Evolutionary conservation across 2,329 filamentous ascomycete species (phyloP).

Genomic region (Penicillium sp.): DNA sequence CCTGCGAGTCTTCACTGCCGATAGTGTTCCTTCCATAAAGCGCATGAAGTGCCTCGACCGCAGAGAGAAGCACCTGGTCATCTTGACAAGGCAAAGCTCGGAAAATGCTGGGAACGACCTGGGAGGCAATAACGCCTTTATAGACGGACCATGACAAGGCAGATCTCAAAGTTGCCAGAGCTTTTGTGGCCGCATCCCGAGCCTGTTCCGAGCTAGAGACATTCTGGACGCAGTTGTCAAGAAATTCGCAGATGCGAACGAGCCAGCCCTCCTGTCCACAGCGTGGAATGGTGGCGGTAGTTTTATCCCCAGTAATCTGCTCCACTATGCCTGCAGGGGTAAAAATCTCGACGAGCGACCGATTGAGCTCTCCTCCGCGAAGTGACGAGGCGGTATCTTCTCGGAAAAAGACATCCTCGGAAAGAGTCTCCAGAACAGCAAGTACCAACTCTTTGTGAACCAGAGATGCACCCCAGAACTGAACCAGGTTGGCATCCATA

Average conservation of each 20-base stretch:
- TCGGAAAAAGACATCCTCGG: conserved; percentile 85
- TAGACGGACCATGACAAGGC: conserved; percentile 81
- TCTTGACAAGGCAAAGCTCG: conserved; percentile 61
- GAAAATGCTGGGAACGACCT: conserved; percentile 62
- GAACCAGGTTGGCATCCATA: conserved; percentile 77
- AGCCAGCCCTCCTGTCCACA: conserved; percentile 82
- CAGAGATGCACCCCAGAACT: conserved; percentile 60
- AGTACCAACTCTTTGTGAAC: conserved; percentile 79
- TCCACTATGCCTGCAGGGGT: conserved; percentile 67
- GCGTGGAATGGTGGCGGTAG: conserved; percentile 60
- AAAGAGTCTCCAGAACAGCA: conserved; percentile 78
- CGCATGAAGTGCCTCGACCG: conserved; percentile 73
- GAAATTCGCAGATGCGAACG: conserved; percentile 62
- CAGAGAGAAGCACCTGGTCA: conserved; percentile 65
- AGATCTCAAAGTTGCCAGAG: conserved; percentile 66
- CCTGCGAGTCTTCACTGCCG: conserved; percentile 66
- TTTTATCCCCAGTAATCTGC: conserved; percentile 66
- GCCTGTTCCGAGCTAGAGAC: conserved; percentile 59
- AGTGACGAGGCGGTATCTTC: conserved; percentile 80
- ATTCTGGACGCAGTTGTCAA: conserved; percentile 62
- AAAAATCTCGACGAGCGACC: conserved; percentile 87
- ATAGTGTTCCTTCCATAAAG: conserved; percentile 69
- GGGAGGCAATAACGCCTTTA: conserved; percentile 64
- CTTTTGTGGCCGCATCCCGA: conserved; percentile 63
- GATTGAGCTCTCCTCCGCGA: conserved; percentile 73